phyloP scores from a whole-genome alignment of 352 stramenopile genomes.

The Phytophthora aleatoria region DNA sequence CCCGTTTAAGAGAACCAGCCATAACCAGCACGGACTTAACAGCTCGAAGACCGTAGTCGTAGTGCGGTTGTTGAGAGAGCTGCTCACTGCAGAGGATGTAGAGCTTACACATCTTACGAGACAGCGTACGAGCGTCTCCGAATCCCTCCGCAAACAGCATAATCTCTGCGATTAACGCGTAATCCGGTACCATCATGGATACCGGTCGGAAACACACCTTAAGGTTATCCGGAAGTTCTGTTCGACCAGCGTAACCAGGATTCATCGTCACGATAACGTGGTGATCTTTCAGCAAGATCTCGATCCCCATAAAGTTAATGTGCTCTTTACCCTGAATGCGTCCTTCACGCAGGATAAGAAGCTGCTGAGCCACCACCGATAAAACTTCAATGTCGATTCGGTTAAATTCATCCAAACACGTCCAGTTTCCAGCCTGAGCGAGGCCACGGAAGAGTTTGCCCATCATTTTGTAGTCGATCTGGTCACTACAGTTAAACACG shows the following conservation, averaged over 20 bases:
- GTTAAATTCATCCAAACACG: constrained; percentile 95
- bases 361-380: constrained; percentile 93
- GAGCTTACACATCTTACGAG: constrained; percentile 95
- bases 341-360: constrained; percentile 78
- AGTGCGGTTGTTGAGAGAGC: constrained; percentile 94
- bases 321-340: constrained; percentile 85
- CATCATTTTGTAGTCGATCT: constrained; percentile 98
- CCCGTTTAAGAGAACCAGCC: constrained; percentile 90
- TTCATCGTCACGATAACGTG: constrained; percentile 99
- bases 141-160: constrained; percentile 98
- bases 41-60: constrained; percentile 93
- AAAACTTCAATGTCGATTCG: constrained; percentile 95
- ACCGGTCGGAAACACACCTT: constrained; percentile 96
- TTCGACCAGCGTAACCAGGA: constrained; percentile 94
- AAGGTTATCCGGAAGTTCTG: constrained; percentile 96
- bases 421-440: constrained; percentile 90
- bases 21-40: constrained; percentile 94
- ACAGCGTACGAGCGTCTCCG: constrained; percentile 92
- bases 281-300: constrained; percentile 95
- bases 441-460: constrained; percentile 95
- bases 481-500: constrained; percentile 96
- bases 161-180: constrained; percentile 96
- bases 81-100: constrained; percentile 94
- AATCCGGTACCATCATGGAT: constrained; percentile 97
- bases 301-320: constrained; percentile 97